Base-by-base conservation (phyloP, 164 flowering plant genomes). In the Brasenia schreberi region DNA sequence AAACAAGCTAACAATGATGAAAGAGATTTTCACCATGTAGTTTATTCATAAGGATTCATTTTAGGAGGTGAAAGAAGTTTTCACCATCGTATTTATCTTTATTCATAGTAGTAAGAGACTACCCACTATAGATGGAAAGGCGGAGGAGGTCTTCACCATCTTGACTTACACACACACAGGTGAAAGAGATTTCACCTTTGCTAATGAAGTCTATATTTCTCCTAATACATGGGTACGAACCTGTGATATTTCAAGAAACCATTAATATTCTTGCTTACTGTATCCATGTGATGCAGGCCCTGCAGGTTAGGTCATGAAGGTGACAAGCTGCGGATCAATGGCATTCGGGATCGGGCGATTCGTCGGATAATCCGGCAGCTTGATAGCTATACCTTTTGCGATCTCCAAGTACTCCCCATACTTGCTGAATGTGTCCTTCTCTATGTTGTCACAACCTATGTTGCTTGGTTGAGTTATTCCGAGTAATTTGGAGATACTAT, bases 281-380 rank as follows among this genome's bases (percentile, higher is more conserved):
- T 33, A 33, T 33, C 39, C 39, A 33, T 33, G 4, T 33, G 2
- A 33, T 33, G 39, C 39, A 33, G 39, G 39, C 39, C 39, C 39
- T 33, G 39, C 43, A 14, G 17, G 11, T 12, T 19, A 63, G 65
- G 43, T 23, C n/a, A 63, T 12, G 53, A 65, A 65, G 17, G 17
- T 65, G 18, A 65, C 61, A 5, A 65, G 61, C 42, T 53, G 61
- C 9, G 67, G 61, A 65, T 65, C 61, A 43, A 65, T 45, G 52
- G 12, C 10, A 6, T 49, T 59, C 5, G 67, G 67, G 33, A 23
- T 23, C 6, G 58, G 7, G 33, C 66, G 66, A 18, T 49, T 42
- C 16, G 52, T 42, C 2, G 67, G 67, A 65, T 4, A 49, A 45
- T 65, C 60, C 27, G 67, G 39, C 9, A 65, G 61, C 0, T 39